Percentiles rank a stretch among this genome's conserved stretches.
These are phyloP conservation scores for Paratrypanosoma confusum DNA, from an alignment of 208 protist genomes.

Conservation along the genomic window DNA sequence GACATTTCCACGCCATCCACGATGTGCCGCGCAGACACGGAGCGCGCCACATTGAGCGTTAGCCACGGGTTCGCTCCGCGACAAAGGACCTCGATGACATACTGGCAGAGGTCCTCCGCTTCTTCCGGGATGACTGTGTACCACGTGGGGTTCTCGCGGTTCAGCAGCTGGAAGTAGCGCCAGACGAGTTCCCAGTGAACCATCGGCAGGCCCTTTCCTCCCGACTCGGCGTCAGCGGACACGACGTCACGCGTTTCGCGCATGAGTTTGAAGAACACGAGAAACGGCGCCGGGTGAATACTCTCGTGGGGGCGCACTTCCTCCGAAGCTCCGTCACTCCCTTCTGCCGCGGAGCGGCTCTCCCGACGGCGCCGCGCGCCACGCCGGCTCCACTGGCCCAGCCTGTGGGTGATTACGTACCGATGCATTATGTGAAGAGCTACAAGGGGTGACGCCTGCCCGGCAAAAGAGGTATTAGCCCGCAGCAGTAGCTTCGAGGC, in stretches of 20 bases:
- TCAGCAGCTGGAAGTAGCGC: conserved; percentile 62
- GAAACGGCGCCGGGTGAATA: conserved; percentile 64
- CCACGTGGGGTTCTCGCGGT: conserved; percentile 59
- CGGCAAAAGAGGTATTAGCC: conserved; percentile 38
- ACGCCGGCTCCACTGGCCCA: background rate
- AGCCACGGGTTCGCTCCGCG: conserved; percentile 74
- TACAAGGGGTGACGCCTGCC: conserved; percentile 55
- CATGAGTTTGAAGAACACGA: conserved; percentile 66
- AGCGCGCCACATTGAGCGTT: conserved; percentile 60
- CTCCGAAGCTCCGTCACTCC: too few species aligned
- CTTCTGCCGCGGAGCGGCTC: too few species aligned
- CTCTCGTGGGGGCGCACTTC: too few species aligned
- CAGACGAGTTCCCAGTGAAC: conserved; percentile 79
- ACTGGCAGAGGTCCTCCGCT: conserved; percentile 38
- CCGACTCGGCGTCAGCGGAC: background rate
- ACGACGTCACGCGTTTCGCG: conserved; percentile 59
- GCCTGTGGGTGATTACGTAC: conserved; percentile 34
- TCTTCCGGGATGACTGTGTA: conserved; percentile 35
- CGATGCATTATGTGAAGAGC: conserved; percentile 58
- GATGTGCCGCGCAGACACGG: conserved; percentile 40
- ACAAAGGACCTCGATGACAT: conserved; percentile 58
- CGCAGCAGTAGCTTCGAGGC: conserved; percentile 62
- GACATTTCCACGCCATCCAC: conserved; percentile 75
- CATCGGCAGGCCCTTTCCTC: conserved; percentile 35
- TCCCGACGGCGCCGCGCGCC: background rate